Percentiles rank a stretch among this genome's conserved stretches.
Evolutionary conservation across 352 stramenopile species (phyloP).

Genomic region (Pythium sp.): DNA sequence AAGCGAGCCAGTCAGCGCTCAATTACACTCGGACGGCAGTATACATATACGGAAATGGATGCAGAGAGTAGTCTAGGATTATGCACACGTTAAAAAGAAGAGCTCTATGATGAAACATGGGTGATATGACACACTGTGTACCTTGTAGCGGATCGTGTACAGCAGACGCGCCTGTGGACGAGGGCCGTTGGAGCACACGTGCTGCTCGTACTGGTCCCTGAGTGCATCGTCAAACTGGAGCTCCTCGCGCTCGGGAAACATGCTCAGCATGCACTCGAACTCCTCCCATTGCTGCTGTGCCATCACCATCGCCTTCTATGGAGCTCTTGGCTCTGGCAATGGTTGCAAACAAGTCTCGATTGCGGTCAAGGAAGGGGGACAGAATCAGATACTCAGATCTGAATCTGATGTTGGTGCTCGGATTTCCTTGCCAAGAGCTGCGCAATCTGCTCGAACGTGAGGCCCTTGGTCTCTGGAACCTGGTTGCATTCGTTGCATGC

Average conservation of each 20-base stretch:
- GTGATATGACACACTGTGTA: constrained; percentile 3
- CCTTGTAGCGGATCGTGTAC: constrained; percentile 51
- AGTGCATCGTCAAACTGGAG: constrained; percentile 35
- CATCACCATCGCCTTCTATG: neutral
- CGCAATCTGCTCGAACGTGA: constrained; percentile 68
- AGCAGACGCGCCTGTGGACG: constrained; percentile 22
- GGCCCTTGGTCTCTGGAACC: constrained; percentile 59
- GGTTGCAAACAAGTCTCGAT: neutral
- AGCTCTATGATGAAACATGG: neutral
- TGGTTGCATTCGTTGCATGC: constrained; percentile 6
- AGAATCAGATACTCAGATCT: constrained; percentile 4
- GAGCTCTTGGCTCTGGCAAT: neutral
- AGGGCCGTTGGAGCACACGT: constrained; percentile 5
- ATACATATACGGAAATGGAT: neutral
- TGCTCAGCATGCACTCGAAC: constrained; percentile 75
- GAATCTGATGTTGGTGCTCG: constrained; percentile 4
- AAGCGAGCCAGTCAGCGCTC: neutral
- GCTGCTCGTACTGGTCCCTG: constrained; percentile 24
- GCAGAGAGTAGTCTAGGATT: neutral
- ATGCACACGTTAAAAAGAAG: neutral
- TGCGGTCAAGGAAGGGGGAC: neutral
- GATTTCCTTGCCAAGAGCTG: constrained; percentile 31
- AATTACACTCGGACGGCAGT: neutral
- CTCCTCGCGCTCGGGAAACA: constrained; percentile 54
- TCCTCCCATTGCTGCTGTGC: constrained; percentile 54